Conservation (phyloP, 768 basidiomycete species). For the Phallus indusiatus region DNA sequence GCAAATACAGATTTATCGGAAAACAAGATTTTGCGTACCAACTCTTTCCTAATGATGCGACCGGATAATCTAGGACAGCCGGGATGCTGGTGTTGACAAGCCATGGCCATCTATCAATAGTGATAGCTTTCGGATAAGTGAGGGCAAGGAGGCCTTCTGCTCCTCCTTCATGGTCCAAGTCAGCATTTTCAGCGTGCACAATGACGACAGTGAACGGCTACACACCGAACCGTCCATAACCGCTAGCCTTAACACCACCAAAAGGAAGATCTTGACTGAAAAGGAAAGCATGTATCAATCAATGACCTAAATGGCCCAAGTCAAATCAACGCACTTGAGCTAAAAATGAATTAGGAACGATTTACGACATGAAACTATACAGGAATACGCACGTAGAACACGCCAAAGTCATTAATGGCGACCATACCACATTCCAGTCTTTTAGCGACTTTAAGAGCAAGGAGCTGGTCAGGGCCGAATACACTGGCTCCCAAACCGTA, state of each 20-base stretch:
- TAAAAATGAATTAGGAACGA: slow-evolving; percentile 18
- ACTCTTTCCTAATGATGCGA: slow-evolving; percentile 61
- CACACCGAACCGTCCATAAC: slow-evolving; percentile 91
- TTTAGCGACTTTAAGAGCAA: slow-evolving; percentile 74
- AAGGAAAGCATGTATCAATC: slow-evolving; percentile 11
- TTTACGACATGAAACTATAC: not conserved
- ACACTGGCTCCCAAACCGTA: slow-evolving; percentile 93
- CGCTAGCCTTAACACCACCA: slow-evolving; percentile 84
- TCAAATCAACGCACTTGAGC: slow-evolving; percentile 46
- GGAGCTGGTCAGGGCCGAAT: slow-evolving; percentile 76
- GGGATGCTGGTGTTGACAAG: slow-evolving; percentile 82
- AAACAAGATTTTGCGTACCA: slow-evolving; percentile 43
- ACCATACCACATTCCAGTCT: slow-evolving; percentile 93
- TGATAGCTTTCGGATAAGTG: slow-evolving; percentile 82
- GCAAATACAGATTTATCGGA: not conserved
- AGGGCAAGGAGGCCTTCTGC: slow-evolving; percentile 86
- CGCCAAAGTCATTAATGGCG: slow-evolving; percentile 88
- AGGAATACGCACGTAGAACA: slow-evolving; percentile 59
- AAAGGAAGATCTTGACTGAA: slow-evolving; percentile 88
- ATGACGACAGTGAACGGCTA: slow-evolving; percentile 5
- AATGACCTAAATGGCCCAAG: not conserved
- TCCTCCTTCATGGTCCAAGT: slow-evolving; percentile 46
- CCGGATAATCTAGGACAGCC: slow-evolving; percentile 74
- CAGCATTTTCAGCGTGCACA: slow-evolving; percentile 6
- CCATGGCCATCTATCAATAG: slow-evolving; percentile 79